Conservation (phyloP, 345 rosid species). For the Syzygium aqueum region DNA sequence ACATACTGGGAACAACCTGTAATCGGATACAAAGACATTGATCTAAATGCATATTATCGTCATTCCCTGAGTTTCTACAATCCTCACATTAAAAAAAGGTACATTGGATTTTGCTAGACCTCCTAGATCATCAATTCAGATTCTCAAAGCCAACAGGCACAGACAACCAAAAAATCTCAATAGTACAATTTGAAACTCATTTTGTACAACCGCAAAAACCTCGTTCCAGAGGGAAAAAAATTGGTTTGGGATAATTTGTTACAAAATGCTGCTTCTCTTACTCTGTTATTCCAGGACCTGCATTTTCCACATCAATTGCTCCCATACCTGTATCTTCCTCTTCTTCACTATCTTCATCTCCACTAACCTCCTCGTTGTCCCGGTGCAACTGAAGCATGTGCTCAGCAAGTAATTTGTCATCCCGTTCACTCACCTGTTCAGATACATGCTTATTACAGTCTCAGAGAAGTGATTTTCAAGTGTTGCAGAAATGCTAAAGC, state of each 20-base stretch:
- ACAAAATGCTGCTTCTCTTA: slow-evolving; percentile 9
- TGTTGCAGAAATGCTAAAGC: background rate
- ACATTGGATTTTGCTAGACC: background rate
- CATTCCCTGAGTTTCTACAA: background rate
- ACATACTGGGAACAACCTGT: background rate
- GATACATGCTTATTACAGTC: background rate
- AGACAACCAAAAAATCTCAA: background rate
- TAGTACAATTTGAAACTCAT: background rate
- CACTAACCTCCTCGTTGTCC: slow-evolving; percentile 85
- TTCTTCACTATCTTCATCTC: slow-evolving; percentile 93
- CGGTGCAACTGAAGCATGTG: slow-evolving; percentile 82
- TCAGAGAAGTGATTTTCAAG: background rate
- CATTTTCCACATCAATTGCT: slow-evolving; percentile 61
- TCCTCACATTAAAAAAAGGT: background rate
- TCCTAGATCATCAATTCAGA: background rate
- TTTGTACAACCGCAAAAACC: background rate
- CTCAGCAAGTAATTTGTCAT: slow-evolving; percentile 89
- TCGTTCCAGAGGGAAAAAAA: background rate
- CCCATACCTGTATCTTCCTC: slow-evolving; percentile 98
- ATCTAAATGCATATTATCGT: background rate
- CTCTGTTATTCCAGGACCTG: slow-evolving; percentile 47
- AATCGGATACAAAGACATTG: background rate
- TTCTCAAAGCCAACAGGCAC: background rate
- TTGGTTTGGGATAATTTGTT: background rate
- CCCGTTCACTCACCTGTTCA: slow-evolving; percentile 92